Percentiles rank a stretch among this genome's conserved stretches.
Evolutionary conservation across 2,329 filamentous ascomycete species (phyloP).

Genomic region (Fonsecaea nubica): DNA sequence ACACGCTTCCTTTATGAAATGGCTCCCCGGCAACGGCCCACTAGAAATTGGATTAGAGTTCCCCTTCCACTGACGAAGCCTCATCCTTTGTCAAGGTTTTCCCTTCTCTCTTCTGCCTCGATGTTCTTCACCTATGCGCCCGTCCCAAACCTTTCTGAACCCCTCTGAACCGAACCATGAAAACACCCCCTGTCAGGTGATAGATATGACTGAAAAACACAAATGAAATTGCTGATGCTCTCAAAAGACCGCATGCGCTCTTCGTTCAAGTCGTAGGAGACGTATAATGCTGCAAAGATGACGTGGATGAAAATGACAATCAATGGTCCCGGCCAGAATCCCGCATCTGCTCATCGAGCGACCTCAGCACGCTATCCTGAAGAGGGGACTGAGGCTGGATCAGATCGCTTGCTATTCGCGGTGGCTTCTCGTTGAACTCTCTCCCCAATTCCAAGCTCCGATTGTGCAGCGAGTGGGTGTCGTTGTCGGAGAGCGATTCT

Average conservation of each 20-base stretch:
- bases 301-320: not conserved
- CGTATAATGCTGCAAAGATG: not conserved
- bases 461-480: not conserved
- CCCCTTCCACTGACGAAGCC: not conserved
- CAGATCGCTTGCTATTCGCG: constrained; percentile 37
- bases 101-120: not conserved
- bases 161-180: not conserved
- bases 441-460: not conserved
- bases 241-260: not conserved
- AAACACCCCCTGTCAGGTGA: not conserved
- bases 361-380: constrained; percentile 27
- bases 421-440: constrained; percentile 27
- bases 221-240: constrained; percentile 12
- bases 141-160: not conserved
- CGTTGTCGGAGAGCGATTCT: constrained; percentile 8
- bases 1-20: not conserved
- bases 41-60: not conserved
- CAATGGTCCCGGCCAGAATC: constrained; percentile 1
- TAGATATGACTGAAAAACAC: constrained; percentile 7
- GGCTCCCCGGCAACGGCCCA: not conserved
- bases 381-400: constrained; percentile 35
- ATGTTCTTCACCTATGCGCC: not conserved
- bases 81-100: not conserved
- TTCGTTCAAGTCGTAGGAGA: constrained; percentile 6
- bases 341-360: constrained; percentile 24